These are phyloP conservation scores for Mercurialis annua DNA, from an alignment of 345 rosid species.

Conservation along the genomic window DNA sequence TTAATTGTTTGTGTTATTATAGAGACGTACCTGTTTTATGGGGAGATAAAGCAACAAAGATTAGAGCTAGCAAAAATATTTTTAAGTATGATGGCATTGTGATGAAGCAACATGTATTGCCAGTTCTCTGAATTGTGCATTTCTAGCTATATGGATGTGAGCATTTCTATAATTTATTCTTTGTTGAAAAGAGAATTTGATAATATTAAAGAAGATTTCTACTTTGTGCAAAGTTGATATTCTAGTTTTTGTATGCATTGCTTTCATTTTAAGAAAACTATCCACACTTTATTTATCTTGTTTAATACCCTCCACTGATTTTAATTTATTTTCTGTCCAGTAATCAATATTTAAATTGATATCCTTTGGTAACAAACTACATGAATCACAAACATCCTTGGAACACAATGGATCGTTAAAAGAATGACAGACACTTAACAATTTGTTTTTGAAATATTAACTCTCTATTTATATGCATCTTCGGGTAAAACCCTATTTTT, in stretches of 20 bases:
- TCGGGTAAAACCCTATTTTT: too few species aligned
- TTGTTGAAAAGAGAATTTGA: not conserved
- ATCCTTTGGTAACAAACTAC: not conserved
- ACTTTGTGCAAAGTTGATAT: conserved; percentile 39
- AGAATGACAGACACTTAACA: too few species aligned
- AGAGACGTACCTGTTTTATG: conserved; percentile 39
- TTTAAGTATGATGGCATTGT: conserved; percentile 24
- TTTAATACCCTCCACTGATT: not conserved
- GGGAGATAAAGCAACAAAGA: conserved; percentile 11
- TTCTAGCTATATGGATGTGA: not conserved
- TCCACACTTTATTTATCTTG: not conserved
- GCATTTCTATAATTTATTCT: not conserved
- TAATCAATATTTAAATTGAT: not conserved
- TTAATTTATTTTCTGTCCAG: not conserved
- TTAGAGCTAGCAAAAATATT: conserved; percentile 18
- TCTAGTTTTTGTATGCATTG: conserved; percentile 13
- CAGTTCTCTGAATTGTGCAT: not conserved
- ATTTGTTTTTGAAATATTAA: too few species aligned
- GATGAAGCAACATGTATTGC: not conserved
- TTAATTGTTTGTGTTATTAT: not conserved
- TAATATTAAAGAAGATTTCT: not conserved
- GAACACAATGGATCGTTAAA: too few species aligned
- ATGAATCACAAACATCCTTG: too few species aligned
- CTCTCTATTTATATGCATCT: too few species aligned
- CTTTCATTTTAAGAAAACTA: conserved; percentile 29